Evolutionary conservation across 2,329 filamentous ascomycete species (phyloP), one percentile per base, ranked within the genome.

Genomic region (Hypoxylon sp.): DNA sequence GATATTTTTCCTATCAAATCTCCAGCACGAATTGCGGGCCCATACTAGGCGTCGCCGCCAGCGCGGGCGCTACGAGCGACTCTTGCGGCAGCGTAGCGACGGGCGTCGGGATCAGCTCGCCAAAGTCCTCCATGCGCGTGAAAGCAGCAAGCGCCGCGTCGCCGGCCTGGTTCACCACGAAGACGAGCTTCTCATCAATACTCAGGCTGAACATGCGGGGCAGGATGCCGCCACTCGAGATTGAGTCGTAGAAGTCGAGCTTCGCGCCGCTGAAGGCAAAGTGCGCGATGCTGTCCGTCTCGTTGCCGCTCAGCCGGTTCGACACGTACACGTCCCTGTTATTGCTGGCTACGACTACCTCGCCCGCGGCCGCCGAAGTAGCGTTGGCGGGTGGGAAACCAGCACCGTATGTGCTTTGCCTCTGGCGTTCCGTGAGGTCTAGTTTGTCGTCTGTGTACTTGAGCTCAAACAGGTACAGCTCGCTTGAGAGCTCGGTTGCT

Each of bases 171-270:
- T 85, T 84, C n/a, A 77, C 79, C n/a, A 79, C 76, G 66, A 84
- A 84, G 47, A 84, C 67, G 10, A 76, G 72, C 20, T 61, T 55
- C 22, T 62, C 62, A 59, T 77, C 74, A 7, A 64, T 72, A 60
- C 76, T 74, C 43, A 78, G 70, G 69, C 78, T 81, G 65, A 85
- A 80, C 79, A 83, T 82, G 68, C 83, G 81, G 6, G 84, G 83
- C 4, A 62, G 73, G 49, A 75, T 56, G 28, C 73, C 73, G 26
- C 66, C 69, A 30, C 61, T 69, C 8, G 72, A 69, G 13, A 72
- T 61, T 49, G 69, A 66, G 20, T 68, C 64, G 15, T 51, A 53
- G 48, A 67, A 74, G 47, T 59, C 64, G 54, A 73, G 69, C 13
- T 34, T 56, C 10, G 65, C 65, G 41, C 64, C 41, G 46, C 71